Base-by-base conservation (phyloP, 805 yeast genomes). In the Priceomyces castillae region DNA sequence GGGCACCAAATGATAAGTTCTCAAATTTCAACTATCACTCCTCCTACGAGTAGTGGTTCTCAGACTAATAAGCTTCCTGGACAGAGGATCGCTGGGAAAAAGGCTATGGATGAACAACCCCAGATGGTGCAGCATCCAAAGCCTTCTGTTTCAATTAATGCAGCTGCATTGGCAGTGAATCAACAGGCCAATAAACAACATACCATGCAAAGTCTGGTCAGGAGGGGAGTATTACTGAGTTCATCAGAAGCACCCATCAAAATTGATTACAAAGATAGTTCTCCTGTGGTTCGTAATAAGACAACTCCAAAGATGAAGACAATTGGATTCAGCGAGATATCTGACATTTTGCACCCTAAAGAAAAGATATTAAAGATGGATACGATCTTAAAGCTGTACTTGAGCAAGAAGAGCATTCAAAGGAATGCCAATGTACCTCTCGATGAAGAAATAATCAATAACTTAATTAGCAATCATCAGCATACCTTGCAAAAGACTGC, bases 301-400 rank as follows among this genome's bases (percentile, higher is more conserved):
- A n/a, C 15, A 11, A 28, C 15, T 5, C 10, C 15, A 28, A 11
- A 28, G 15, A 10, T 5, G n/a, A 34, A 20, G n/a, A 11, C 18
- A 7, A 61, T 70, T 26, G 61, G 57, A 22, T 59, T 70, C 42
- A 59, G 54, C 22, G 75, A 69, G 34, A 54, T 71, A 10, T 60
- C 69, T 1, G 51, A 52, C 1, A 49, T 71, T 11, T 52, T 71
- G 20, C 49, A 50, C 2, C 53, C 61, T 4, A 57, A 61, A 18
- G 76, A 71, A 41, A 69, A 69, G 48, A 68, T 71, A 16, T 52
- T 71, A 34, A 71, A 71, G 45, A 56, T 71, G 53, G 75, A 69
- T 45, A 59, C 56, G 3, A 59, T 71, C 9, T 48, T 67, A 16
- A 69, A 67, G 49, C 70, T 65, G 68, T 58, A 59, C 42, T 51